Evolutionary conservation across 2,329 filamentous ascomycete genomes (phyloP).

Genomic region (Ceratocystis variospora): DNA sequence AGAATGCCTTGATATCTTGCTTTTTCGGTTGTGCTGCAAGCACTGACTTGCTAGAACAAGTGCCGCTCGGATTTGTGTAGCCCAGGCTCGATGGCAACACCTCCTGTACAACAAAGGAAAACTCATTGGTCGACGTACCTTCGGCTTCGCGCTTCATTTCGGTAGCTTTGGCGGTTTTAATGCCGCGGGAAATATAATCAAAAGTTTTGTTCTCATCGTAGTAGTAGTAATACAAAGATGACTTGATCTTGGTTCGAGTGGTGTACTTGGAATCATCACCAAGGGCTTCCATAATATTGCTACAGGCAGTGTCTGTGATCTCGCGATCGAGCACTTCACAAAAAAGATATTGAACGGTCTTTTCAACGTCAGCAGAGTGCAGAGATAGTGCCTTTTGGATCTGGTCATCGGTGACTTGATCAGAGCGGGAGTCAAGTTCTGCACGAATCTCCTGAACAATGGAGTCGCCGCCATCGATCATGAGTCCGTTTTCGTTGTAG

Average conservation of each 20-base stretch:
- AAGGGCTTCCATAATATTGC: constrained; percentile 31
- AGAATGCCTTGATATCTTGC: constrained; percentile 39
- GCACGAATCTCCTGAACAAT: constrained; percentile 3
- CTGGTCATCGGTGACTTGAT: constrained; percentile 13
- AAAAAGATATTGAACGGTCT: constrained; percentile 10
- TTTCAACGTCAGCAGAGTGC: neutral
- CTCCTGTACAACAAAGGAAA: constrained; percentile 19
- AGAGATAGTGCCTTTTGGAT: constrained; percentile 10
- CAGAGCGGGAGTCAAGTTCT: constrained; percentile 14
- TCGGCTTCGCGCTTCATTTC: constrained; percentile 30
- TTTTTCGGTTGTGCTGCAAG: neutral
- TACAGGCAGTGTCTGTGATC: constrained; percentile 1
- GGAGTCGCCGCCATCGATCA: constrained; percentile 6
- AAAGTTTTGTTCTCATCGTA: constrained; percentile 73
- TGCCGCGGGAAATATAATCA: constrained; percentile 49
- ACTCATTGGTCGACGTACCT: constrained; percentile 27
- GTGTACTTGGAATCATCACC: constrained; percentile 35
- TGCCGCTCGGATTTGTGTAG: neutral
- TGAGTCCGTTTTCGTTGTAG: constrained; percentile 10
- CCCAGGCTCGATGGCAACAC: constrained; percentile 18
- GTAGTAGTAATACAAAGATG: constrained; percentile 79
- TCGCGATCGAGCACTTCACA: constrained; percentile 13
- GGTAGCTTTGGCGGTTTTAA: constrained; percentile 27
- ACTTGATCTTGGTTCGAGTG: constrained; percentile 52
- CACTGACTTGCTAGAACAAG: neutral